A percentile compares a stretch with the other conserved stretches of the same genome.
Conservation (phyloP, 768 basidiomycete genomes). For the Macrolepiota albuminosa region DNA sequence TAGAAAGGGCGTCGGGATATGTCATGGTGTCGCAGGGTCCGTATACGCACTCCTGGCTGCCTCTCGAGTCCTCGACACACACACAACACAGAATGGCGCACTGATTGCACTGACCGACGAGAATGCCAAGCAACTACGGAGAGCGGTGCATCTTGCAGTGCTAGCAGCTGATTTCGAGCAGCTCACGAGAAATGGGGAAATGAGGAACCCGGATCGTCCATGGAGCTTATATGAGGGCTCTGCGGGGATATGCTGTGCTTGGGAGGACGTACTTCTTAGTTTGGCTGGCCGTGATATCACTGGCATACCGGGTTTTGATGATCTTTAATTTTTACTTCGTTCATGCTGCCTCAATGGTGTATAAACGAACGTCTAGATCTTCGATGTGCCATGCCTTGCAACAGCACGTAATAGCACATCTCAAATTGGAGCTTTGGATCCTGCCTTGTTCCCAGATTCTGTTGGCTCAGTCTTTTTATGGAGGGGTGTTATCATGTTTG, state of each 20-base stretch:
- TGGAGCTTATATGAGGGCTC: constrained; percentile 57
- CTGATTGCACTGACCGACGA: constrained; percentile 4
- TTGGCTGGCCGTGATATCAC: constrained; percentile 20
- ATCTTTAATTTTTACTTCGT: constrained; percentile 18
- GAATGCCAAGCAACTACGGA: constrained; percentile 5
- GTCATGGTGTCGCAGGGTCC: constrained; percentile 54
- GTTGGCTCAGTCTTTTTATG: too few relatives aligned
- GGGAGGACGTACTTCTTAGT: constrained; percentile 38
- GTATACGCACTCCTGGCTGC: constrained; percentile 48
- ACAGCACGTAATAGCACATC: too few relatives aligned
- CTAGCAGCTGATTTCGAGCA: constrained; percentile 32
- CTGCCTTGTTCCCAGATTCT: too few relatives aligned
- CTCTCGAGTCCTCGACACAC: constrained; percentile 36
- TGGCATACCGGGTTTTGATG: constrained; percentile 39
- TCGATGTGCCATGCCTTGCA: too few relatives aligned
- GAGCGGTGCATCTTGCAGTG: constrained; percentile 45
- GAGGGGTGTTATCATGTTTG: too few relatives aligned
- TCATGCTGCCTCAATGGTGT: neutral
- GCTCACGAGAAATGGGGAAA: constrained; percentile 32
- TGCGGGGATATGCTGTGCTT: constrained; percentile 56
- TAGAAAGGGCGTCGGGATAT: constrained; percentile 55
- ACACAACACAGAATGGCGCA: neutral
- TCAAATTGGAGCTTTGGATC: too few relatives aligned
- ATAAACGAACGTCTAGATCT: neutral
- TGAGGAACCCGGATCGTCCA: constrained; percentile 45